Base-by-base conservation (phyloP, 805 yeast genomes). In the Hanseniaspora lindneri region DNA sequence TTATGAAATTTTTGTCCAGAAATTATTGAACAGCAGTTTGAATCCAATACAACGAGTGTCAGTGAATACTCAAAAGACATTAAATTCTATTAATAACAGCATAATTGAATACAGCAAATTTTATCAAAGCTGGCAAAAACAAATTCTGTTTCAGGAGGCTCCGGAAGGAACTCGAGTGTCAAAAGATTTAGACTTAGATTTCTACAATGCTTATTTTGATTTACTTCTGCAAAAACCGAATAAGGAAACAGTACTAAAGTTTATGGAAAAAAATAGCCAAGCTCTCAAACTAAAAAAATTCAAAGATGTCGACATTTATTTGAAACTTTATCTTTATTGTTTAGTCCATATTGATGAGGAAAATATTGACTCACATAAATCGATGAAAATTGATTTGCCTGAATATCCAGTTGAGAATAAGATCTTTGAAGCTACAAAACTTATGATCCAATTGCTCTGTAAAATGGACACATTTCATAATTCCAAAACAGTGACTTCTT, bases 121-220 rank as follows among this genome's bases (percentile, higher is more conserved):
- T 30, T 30, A 30, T n/a, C 27, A 27, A 24, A 23, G 17, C 3
- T 42, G 46, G 46, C 46, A 42, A 23, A 33, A 32, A 16, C 28
- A 41, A 28, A 6, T 41, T 9, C 11, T 41, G 2, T 23, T 41
- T 20, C 19, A 33, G n/a, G 34, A 13, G 11, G 43, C 27, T 17
- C 13, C 3, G 19, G 34, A 29, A 7, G 4, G 9, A n/a, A n/a
- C n/a, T 10, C 6, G 19, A 1, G 16, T 3, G 9, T 6, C 10
- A 3, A 17, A 40, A 11, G 34, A 40, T 4, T 14, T n/a, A 10
- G 21, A 28, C 3, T 2, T 32, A 16, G 20, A 23, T 10, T 41
- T 41, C 23, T 21, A 33, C 13, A 9, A 41, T 21, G 44, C 19
- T 10, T 41, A 41, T 29, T 24, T 41, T 29, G 8, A 20, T 14